Evolutionary conservation across 2,329 filamentous ascomycete species (phyloP).

Genomic region (Chrysoporthe cubensis): DNA sequence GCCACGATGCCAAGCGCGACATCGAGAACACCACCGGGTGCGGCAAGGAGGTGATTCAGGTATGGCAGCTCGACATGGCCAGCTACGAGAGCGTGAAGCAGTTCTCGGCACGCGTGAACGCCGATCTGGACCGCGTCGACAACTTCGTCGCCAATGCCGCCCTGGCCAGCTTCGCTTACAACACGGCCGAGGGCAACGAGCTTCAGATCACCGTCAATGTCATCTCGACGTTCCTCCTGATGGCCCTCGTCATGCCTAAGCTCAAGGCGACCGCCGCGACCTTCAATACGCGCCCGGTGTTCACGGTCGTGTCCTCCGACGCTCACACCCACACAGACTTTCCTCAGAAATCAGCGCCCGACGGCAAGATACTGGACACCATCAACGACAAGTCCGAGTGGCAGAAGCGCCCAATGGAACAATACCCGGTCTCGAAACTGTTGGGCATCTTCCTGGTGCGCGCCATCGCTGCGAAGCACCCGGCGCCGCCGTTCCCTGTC

Average conservation of each 20-base stretch:
- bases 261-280: conserved; percentile 33
- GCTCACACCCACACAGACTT: conserved; percentile 31
- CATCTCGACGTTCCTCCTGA: conserved; percentile 37
- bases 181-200: conserved; percentile 16
- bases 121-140: conserved; percentile 24
- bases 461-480: conserved; percentile 32
- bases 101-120: conserved; percentile 9
- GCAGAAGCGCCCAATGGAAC: conserved; percentile 3
- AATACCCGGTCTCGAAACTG: conserved; percentile 42
- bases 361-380: conserved; percentile 27
- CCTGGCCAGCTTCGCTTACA: conserved; percentile 11
- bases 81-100: conserved; percentile 13
- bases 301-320: conserved; percentile 33
- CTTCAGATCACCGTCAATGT: conserved; percentile 38
- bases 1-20: conserved; percentile 18
- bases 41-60: conserved; percentile 5
- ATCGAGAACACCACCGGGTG: conserved; percentile 10
- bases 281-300: conserved; percentile 19
- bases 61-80: conserved; percentile 20
- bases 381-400: conserved; percentile 8
- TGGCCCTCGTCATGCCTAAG: conserved; percentile 38
- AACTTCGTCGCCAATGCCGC: conserved; percentile 26
- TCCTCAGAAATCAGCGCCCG: conserved; percentile 9
- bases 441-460: conserved; percentile 39
- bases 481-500: conserved; percentile 32